Evolutionary conservation across 192 early-diverging fungal species (phyloP), one percentile per base, ranked within the genome.

Genomic region (Backusella sp.): DNA sequence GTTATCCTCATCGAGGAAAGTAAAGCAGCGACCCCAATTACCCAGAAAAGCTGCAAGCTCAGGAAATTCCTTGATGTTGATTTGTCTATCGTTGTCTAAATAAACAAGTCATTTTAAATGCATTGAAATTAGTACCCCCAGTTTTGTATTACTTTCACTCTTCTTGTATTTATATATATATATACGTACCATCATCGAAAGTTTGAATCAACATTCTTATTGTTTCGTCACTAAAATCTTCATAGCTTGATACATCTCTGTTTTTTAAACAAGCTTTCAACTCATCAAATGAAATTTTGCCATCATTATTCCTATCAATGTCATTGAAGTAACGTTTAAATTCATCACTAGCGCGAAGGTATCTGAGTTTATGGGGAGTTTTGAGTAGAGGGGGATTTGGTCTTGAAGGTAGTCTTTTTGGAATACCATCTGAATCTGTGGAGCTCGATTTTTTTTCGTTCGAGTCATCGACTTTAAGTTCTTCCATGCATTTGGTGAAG

Each of bases 11-110:
- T 69, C 68, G 2, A 69, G 37, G 12, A 39, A 37, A 39, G 34
- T 69, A 23, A 69, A 69, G 21, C 37, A 69, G 12, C 68, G 17
- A 41, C 37, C 68, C 68, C 68, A 69, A 37, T 69, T 69, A 0
- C 37, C 37, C 3, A 69, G 34, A 39, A 69, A 69, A 39, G 68
- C 34, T 41, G 37, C 35, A 9, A 69, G 19, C 4, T 69, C 35
- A 2, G 68, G 68, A 41, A 69, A 69, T 23, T 69, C 68, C 34
- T 69, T 37, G 5, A 37, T n/a, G 37, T 41, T 35, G 21, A 69
- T 69, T 37, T 21, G 21, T 23, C 41, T 23, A 37, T 69, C 68
- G 21, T 26, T 69, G 36, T 69, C 68, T 69, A 37, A 37, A 69
- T 39, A 37, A 39, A 21, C 17, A 17, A 69, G 68, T 12, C 41